Evolutionary conservation across 2,329 filamentous ascomycete species (phyloP).

Genomic region (Neophaeococcomyces aloes): DNA sequence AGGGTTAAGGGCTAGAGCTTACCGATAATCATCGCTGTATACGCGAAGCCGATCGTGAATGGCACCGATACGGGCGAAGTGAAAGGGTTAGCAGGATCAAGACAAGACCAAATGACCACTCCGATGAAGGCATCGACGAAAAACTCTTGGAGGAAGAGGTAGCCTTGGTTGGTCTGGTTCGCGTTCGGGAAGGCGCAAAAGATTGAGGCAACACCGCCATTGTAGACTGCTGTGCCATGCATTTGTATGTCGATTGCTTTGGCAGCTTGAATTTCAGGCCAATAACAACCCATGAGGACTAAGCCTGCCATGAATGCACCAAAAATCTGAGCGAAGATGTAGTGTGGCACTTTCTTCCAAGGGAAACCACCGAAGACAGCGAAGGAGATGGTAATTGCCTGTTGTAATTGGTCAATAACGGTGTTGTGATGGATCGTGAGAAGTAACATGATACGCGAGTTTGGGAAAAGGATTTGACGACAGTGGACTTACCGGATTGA

Average conservation of each 20-base stretch:
- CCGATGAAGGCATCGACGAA: slow-evolving; percentile 48
- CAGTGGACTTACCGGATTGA: slow-evolving; percentile 36
- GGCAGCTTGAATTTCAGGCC: slow-evolving; percentile 38
- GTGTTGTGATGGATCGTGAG: too few relatives aligned
- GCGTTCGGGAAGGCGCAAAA: slow-evolving; percentile 44
- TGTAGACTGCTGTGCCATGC: slow-evolving; percentile 33
- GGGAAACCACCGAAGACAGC: slow-evolving; percentile 50
- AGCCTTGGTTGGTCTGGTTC: slow-evolving; percentile 44
- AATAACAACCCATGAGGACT: slow-evolving; percentile 47
- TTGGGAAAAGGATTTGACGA: too few relatives aligned
- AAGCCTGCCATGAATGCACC: slow-evolving; percentile 47
- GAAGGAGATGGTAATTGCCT: slow-evolving; percentile 30
- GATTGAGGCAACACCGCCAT: slow-evolving; percentile 44
- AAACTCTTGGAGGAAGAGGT: slow-evolving; percentile 49
- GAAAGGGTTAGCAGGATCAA: slow-evolving; percentile 51
- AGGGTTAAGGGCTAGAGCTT: too few relatives aligned
- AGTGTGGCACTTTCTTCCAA: slow-evolving; percentile 38
- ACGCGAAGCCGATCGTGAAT: slow-evolving; percentile 47
- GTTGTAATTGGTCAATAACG: slow-evolving; percentile 16
- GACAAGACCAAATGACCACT: slow-evolving; percentile 47
- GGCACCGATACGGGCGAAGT: slow-evolving; percentile 39
- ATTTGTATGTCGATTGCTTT: slow-evolving; percentile 31
- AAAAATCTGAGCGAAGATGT: slow-evolving; percentile 48
- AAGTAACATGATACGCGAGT: too few relatives aligned
- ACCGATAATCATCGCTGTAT: slow-evolving; percentile 46